Conservation (phyloP, 768 basidiomycete genomes). For the Lanmaoa pseudosensibilis region DNA sequence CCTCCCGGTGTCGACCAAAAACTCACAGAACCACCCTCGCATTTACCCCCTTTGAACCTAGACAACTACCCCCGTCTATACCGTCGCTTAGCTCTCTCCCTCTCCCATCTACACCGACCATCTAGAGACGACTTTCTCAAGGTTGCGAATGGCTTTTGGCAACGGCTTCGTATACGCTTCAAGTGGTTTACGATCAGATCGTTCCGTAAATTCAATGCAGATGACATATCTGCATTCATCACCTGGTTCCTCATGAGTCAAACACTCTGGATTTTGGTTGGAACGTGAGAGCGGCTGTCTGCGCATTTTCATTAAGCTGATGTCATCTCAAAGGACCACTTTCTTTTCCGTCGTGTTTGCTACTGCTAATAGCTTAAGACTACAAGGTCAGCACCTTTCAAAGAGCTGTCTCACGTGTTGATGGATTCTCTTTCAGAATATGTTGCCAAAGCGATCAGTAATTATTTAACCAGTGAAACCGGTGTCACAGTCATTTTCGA, state of each 20-base stretch:
- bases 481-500: conserved; percentile 96
- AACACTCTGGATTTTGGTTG: conserved; percentile 91
- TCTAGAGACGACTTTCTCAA: conserved; percentile 87
- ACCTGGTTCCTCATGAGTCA: conserved; percentile 97
- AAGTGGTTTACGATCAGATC: conserved; percentile 97
- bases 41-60: conserved; percentile 38
- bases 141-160: conserved; percentile 87
- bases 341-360: conserved; percentile 95
- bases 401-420: neutral
- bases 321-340: conserved; percentile 61
- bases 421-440: conserved; percentile 50
- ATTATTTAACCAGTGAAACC: conserved; percentile 90
- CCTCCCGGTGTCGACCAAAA: conserved; percentile 9
- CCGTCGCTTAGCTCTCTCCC: conserved; percentile 70
- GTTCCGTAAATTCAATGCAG: conserved; percentile 92
- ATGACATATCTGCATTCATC: conserved; percentile 95
- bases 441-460: conserved; percentile 84
- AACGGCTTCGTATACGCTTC: conserved; percentile 86
- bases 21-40: conserved; percentile 1
- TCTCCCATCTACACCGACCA: conserved; percentile 77
- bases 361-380: conserved; percentile 78
- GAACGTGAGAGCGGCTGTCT: conserved; percentile 43
- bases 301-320: neutral
- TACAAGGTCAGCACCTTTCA: conserved; percentile 60
- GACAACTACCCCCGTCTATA: conserved; percentile 83